Evolutionary conservation across 345 rosid genomes (phyloP).

Genomic region (Eucalyptus curtisii): DNA sequence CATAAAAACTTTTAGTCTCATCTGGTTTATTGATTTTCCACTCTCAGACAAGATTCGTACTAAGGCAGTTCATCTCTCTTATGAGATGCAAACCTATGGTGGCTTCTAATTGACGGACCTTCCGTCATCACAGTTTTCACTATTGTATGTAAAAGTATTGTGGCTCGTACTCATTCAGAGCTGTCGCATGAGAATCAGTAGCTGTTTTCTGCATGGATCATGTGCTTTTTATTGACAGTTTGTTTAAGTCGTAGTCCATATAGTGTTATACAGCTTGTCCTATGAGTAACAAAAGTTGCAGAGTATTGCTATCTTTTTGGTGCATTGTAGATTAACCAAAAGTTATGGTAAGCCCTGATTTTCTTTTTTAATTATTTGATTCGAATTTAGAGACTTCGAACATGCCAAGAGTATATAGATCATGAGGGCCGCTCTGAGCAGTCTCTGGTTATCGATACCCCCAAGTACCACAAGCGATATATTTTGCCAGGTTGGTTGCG

Average conservation of each 20-base stretch:
- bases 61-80: neutral
- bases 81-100: neutral
- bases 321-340: neutral
- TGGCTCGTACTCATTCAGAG: neutral
- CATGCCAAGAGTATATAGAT: slow-evolving; percentile 81
- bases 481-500: slow-evolving; percentile 39
- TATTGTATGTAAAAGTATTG: neutral
- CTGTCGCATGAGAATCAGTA: neutral
- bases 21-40: neutral
- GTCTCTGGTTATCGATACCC: slow-evolving; percentile 65
- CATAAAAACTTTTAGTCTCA: neutral
- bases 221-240: neutral
- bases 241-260: neutral
- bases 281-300: neutral
- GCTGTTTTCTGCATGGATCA: neutral
- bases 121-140: neutral
- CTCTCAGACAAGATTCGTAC: neutral
- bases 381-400: slow-evolving; percentile 56
- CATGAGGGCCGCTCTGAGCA: slow-evolving; percentile 82
- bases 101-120: neutral
- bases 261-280: neutral
- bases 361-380: neutral
- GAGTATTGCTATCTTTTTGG: neutral
- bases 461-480: slow-evolving; percentile 83
- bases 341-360: neutral